Conservation (phyloP, 2,329 filamentous ascomycete species). For the Lizonia empirigonia region DNA sequence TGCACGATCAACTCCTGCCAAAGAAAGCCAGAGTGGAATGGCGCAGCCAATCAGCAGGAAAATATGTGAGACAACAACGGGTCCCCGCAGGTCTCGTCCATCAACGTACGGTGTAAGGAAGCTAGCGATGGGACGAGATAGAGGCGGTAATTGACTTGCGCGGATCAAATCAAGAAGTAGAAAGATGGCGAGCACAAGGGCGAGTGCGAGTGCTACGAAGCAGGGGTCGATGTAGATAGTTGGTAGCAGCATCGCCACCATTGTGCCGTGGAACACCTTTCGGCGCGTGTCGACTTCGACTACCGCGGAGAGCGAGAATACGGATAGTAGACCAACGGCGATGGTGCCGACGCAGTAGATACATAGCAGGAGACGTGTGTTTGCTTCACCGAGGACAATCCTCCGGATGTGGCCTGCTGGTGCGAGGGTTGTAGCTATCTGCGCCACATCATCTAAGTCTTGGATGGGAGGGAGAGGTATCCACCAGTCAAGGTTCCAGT, state of each 20-base stretch:
- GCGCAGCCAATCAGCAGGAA: conserved; percentile 95
- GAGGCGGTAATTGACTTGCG: conserved; percentile 86
- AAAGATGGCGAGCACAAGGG: conserved; percentile 80
- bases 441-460: conserved; percentile 27
- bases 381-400: conserved; percentile 72
- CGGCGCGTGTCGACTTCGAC: conserved; percentile 94
- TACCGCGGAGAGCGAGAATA: conserved; percentile 74
- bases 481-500: conserved; percentile 73
- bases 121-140: conserved; percentile 81
- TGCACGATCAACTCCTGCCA: conserved; percentile 69
- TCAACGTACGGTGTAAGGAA: conserved; percentile 96
- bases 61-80: conserved; percentile 94
- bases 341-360: conserved; percentile 77
- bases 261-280: conserved; percentile 98
- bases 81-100: conserved; percentile 87
- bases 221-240: conserved; percentile 84
- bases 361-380: conserved; percentile 76
- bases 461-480: conserved; percentile 67
- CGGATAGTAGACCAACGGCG: conserved; percentile 70
- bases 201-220: conserved; percentile 80
- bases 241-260: conserved; percentile 94
- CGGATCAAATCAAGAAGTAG: conserved; percentile 86
- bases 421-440: conserved; percentile 14
- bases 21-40: conserved; percentile 87
- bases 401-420: conserved; percentile 68